Evolutionary conservation across 1,284 basidiomycete species (phyloP).

Genomic region (Ganoderma leucocontextum): DNA sequence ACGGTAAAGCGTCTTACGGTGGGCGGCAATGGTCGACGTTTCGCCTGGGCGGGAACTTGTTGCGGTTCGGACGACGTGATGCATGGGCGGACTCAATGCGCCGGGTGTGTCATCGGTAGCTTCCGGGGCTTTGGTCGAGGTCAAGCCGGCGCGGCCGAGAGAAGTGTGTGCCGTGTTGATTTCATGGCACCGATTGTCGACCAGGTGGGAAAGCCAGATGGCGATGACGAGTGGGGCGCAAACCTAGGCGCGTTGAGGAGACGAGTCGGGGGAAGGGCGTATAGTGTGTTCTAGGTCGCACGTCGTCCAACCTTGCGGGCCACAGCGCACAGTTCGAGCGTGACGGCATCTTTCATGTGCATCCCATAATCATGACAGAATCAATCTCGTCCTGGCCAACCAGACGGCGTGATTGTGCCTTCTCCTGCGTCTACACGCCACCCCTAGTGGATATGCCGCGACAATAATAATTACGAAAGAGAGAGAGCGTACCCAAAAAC

Average conservation of each 20-base stretch:
- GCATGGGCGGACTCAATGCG: constrained; percentile 1
- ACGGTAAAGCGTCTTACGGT: not conserved
- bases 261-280: not conserved
- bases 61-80: not conserved
- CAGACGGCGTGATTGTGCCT: not conserved
- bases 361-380: not conserved
- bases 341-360: not conserved
- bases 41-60: not conserved
- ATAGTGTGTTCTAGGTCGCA: not conserved
- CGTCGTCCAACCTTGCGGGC: not conserved
- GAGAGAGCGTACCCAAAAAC: not conserved
- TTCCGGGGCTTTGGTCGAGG: not conserved
- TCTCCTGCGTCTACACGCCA: not conserved
- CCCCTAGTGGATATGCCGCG: not conserved
- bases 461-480: not conserved
- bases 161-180: not conserved
- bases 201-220: not conserved
- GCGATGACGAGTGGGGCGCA: not conserved
- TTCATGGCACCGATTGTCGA: not conserved
- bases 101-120: not conserved
- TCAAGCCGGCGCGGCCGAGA: not conserved
- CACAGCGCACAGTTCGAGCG: not conserved
- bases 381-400: not conserved
- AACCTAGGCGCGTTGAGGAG: not conserved
- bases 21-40: not conserved